Percentiles rank a stretch among this genome's conserved stretches.
phyloP scores from a whole-genome alignment of 169 alveolate species.

The Cryptosporidium ryanae region DNA sequence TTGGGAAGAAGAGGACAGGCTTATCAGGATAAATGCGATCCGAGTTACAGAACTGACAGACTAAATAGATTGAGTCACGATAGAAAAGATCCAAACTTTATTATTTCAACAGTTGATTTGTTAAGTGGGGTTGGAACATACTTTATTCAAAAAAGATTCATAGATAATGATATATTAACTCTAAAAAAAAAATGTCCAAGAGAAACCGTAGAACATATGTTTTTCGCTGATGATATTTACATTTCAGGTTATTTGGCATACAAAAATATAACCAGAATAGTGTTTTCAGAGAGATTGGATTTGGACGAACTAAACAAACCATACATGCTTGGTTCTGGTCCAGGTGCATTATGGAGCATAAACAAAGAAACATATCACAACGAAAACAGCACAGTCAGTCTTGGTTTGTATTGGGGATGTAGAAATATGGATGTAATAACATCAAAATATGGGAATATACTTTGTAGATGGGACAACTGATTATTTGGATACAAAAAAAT shows the following conservation, averaged over 20 bases:
- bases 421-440: background rate
- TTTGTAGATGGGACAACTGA: constrained; percentile 56
- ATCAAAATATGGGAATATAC: constrained; percentile 19
- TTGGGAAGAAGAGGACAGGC: constrained; percentile 75
- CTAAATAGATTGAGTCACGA: constrained; percentile 65
- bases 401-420: constrained; percentile 74
- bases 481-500: background rate
- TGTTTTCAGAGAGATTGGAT: constrained; percentile 37
- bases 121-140: constrained; percentile 76
- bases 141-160: constrained; percentile 56
- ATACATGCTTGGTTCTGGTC: constrained; percentile 74
- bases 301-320: constrained; percentile 31
- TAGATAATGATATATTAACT: constrained; percentile 42
- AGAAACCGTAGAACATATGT: constrained; percentile 57
- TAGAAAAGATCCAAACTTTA: constrained; percentile 62
- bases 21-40: constrained; percentile 71
- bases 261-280: constrained; percentile 67
- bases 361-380: constrained; percentile 52
- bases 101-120: constrained; percentile 49
- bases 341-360: constrained; percentile 72
- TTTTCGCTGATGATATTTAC: constrained; percentile 66
- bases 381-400: constrained; percentile 65
- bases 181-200: constrained; percentile 62
- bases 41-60: constrained; percentile 73
- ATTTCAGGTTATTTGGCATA: constrained; percentile 74